A percentile compares a stretch with the other conserved stretches of the same genome.
phyloP scores from a whole-genome alignment of 1,284 basidiomycete genomes.

The Irpex lacteus region DNA sequence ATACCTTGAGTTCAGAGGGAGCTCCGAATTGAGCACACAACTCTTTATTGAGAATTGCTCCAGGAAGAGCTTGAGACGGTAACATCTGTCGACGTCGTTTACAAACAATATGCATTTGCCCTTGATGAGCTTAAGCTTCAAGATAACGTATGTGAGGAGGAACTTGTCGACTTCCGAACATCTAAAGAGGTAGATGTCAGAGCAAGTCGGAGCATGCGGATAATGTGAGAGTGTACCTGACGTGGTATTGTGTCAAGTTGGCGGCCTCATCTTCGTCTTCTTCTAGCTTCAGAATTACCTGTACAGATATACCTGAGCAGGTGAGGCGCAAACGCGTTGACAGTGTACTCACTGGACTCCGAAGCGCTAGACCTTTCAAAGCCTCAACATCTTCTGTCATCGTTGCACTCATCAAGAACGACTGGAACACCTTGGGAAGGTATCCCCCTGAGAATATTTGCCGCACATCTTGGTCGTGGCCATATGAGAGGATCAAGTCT shows the following conservation, averaged over 20 bases:
- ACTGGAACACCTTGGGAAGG: conserved; percentile 90
- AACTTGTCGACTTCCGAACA: conserved; percentile 96
- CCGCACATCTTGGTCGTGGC: conserved; percentile 90
- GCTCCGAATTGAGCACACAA: conserved; percentile 95
- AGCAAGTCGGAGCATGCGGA: neutral
- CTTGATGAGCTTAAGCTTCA: conserved; percentile 92
- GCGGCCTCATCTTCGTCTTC: conserved; percentile 80
- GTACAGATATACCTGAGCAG: conserved; percentile 26
- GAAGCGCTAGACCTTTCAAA: conserved; percentile 84
- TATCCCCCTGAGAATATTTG: conserved; percentile 77
- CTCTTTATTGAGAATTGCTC: conserved; percentile 98
- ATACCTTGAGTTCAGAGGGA: conserved; percentile 90
- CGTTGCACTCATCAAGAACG: conserved; percentile 97
- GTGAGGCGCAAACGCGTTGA: neutral
- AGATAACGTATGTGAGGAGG: conserved; percentile 89
- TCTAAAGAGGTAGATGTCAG: conserved; percentile 34
- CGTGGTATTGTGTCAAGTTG: conserved; percentile 84
- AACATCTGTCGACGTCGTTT: conserved; percentile 94
- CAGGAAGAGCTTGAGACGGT: conserved; percentile 93
- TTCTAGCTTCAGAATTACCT: conserved; percentile 85
- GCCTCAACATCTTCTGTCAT: conserved; percentile 95
- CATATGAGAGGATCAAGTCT: conserved; percentile 96
- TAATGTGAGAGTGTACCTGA: conserved; percentile 45
- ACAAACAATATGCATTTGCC: conserved; percentile 98
- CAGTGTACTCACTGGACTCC: conserved; percentile 72